Evolutionary conservation across 768 basidiomycete species (phyloP).

Genomic region (Sarcodon aspratus): DNA sequence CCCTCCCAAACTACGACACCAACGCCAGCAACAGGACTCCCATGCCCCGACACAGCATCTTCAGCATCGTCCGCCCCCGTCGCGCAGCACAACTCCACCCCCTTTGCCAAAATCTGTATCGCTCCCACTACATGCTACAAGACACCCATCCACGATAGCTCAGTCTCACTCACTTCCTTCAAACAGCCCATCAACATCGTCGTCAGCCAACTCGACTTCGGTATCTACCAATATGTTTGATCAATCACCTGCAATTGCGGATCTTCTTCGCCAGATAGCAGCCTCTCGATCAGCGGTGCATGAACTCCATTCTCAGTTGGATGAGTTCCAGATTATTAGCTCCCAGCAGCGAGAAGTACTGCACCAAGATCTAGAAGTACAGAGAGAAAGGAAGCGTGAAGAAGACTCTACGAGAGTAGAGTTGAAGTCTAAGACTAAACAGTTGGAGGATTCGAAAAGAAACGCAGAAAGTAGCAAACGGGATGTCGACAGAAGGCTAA

Average conservation of each 20-base stretch:
- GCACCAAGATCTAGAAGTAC: slow-evolving; percentile 62
- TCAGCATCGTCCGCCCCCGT: slow-evolving; percentile 14
- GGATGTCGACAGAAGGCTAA: slow-evolving; percentile 85
- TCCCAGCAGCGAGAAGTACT: slow-evolving; percentile 51
- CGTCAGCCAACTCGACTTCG: slow-evolving; percentile 24
- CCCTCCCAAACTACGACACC: slow-evolving; percentile 35
- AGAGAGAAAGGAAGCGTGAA: slow-evolving; percentile 64
- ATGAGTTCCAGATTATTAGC: slow-evolving; percentile 45
- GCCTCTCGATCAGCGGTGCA: slow-evolving; percentile 45
- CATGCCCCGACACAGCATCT: slow-evolving; percentile 19
- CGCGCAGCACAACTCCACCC: slow-evolving; percentile 65
- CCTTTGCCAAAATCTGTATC: slow-evolving; percentile 78
- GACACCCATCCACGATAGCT: slow-evolving; percentile 1
- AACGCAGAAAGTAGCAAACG: slow-evolving; percentile 66
- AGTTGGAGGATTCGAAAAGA: slow-evolving; percentile 79
- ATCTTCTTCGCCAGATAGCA: slow-evolving; percentile 67
- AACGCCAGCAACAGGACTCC: slow-evolving; percentile 46
- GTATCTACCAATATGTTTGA: slow-evolving; percentile 27
- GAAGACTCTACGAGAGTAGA: slow-evolving; percentile 77
- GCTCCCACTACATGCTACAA: slow-evolving; percentile 59
- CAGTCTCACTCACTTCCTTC: slow-evolving; percentile 7
- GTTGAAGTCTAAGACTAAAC: slow-evolving; percentile 73
- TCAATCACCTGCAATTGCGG: slow-evolving; percentile 58
- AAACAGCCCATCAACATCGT: slow-evolving; percentile 6
- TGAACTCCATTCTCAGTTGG: slow-evolving; percentile 62